phyloP scores from a whole-genome alignment of 306 rosid species.

The Cotoneaster glaucophyllus region DNA sequence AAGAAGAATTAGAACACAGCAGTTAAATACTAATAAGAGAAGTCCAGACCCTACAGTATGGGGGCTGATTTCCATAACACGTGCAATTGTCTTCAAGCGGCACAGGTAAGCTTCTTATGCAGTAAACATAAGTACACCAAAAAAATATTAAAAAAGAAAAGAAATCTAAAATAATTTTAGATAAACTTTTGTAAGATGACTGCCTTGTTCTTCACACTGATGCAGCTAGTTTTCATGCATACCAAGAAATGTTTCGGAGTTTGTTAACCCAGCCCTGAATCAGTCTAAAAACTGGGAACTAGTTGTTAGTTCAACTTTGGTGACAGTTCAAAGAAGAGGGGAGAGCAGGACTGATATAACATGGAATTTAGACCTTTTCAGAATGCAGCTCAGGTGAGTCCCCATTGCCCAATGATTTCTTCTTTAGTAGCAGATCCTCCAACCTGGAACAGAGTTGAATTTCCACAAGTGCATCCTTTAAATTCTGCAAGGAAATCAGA shows the following conservation, averaged over 20 bases:
- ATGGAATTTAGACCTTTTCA: slow-evolving; percentile 57
- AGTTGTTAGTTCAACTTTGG: not conserved
- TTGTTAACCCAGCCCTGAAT: not conserved
- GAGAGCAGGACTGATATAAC: slow-evolving; percentile 5
- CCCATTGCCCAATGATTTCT: slow-evolving; percentile 54
- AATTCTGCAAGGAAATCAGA: slow-evolving; percentile 45
- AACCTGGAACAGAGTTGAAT: slow-evolving; percentile 50
- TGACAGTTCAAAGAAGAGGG: not conserved
- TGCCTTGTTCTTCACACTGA: no score
- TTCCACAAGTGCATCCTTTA: slow-evolving; percentile 45
- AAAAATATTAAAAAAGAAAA: not conserved
- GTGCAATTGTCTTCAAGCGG: not conserved
- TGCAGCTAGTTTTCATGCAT: not conserved
- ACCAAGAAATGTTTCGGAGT: not conserved
- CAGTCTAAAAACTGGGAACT: not conserved
- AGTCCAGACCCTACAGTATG: not conserved
- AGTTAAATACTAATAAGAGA: slow-evolving; percentile 7
- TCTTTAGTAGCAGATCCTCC: slow-evolving; percentile 65
- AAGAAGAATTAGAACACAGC: slow-evolving; percentile 19
- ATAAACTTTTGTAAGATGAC: not conserved
- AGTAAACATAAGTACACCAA: not conserved
- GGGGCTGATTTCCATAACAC: not conserved
- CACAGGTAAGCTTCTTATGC: not conserved
- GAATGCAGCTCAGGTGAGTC: slow-evolving; percentile 58
- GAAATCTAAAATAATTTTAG: not conserved